Evolutionary conservation across 2,329 filamentous ascomycete genomes (phyloP).

Genomic region (Diaporthe batatas): DNA sequence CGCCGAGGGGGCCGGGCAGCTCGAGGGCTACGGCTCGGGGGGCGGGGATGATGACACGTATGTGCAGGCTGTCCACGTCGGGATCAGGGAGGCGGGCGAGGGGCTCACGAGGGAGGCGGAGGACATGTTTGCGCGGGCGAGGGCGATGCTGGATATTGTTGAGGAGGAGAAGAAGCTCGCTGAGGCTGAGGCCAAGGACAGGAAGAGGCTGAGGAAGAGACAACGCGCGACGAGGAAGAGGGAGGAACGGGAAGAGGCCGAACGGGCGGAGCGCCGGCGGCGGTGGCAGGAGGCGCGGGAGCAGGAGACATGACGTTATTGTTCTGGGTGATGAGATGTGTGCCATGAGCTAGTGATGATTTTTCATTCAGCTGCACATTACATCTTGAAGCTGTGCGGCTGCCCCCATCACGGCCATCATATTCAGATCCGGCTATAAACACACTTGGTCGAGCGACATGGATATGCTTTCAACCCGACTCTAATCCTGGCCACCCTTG

Average conservation of each 20-base stretch:
- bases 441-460: neutral
- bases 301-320: slow-evolving; percentile 3
- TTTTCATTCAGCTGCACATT: neutral
- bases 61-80: slow-evolving; percentile 45
- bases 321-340: neutral
- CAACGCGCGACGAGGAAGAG: slow-evolving; percentile 38
- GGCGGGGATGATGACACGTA: slow-evolving; percentile 48
- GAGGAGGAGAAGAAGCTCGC: slow-evolving; percentile 55
- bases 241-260: slow-evolving; percentile 33
- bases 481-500: neutral
- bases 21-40: slow-evolving; percentile 53
- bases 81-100: slow-evolving; percentile 46
- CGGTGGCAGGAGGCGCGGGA: neutral
- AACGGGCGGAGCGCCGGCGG: slow-evolving; percentile 15
- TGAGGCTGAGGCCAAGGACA: slow-evolving; percentile 48
- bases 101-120: slow-evolving; percentile 51
- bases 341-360: neutral
- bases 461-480: neutral
- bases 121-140: slow-evolving; percentile 58
- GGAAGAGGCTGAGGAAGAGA: slow-evolving; percentile 46
- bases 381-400: neutral
- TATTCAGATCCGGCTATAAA: neutral
- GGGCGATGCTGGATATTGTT: slow-evolving; percentile 57
- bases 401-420: neutral
- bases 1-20: slow-evolving; percentile 45